A percentile compares a stretch with the other conserved stretches of the same genome.
phyloP scores from a whole-genome alignment of 1,139 yeast genomes.

The Hyphopichia wangnamkhiaoensis region DNA sequence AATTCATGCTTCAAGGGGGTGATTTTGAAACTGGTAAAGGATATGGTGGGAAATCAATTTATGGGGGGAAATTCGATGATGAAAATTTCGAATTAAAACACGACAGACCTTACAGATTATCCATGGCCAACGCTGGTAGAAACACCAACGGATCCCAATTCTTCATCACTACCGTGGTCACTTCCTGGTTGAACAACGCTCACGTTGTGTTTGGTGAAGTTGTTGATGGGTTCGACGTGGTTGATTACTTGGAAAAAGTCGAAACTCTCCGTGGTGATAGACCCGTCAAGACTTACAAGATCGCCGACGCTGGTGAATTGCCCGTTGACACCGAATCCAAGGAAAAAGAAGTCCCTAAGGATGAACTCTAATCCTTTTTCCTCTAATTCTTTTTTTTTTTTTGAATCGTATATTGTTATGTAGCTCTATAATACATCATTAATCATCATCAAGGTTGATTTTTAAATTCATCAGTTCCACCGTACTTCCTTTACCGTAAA shows the following conservation, averaged over 20 bases:
- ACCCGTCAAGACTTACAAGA: conserved; percentile 54
- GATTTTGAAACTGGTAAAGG: conserved; percentile 62
- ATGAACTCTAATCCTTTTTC: conserved; percentile 23
- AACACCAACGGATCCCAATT: conserved; percentile 67
- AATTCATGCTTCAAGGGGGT: conserved; percentile 65
- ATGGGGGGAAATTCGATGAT: conserved; percentile 57
- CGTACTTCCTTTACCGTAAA: conserved; percentile 43
- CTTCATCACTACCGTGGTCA: conserved; percentile 62
- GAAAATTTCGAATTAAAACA: conserved; percentile 60
- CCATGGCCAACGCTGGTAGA: conserved; percentile 68
- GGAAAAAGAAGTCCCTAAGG: conserved; percentile 16
- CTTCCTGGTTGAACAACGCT: conserved; percentile 64
- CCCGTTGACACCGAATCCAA: conserved; percentile 22
- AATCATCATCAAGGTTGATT: conserved; percentile 20
- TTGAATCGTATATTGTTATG: no score
- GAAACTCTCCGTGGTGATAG: conserved; percentile 50
- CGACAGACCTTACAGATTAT: conserved; percentile 57
- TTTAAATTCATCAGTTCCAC: conserved; percentile 36
- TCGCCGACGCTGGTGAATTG: conserved; percentile 49
- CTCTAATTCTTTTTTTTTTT: neutral
- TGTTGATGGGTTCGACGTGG: conserved; percentile 65
- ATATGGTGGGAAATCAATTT: conserved; percentile 60
- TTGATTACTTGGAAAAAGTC: conserved; percentile 54
- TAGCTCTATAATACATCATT: neutral
- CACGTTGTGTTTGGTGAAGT: conserved; percentile 88